Evolutionary conservation across 371 early-diverging fungal species (phyloP).

Genomic region (Apophysomyces trapeziformis): DNA sequence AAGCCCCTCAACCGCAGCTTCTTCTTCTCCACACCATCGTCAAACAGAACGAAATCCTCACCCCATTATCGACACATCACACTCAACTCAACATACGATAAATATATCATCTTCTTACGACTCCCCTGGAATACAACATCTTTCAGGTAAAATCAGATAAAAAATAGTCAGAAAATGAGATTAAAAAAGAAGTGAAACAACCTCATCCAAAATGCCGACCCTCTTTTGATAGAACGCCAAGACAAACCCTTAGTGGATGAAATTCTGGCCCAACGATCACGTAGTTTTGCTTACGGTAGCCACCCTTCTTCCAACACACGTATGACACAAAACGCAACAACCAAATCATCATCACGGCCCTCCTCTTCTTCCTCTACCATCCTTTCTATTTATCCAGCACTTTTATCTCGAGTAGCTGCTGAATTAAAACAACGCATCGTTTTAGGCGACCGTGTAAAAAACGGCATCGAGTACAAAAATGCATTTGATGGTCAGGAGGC

Average conservation of each 20-base stretch:
- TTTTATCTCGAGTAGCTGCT: slow-evolving; percentile 80
- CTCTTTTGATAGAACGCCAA: slow-evolving; percentile 5
- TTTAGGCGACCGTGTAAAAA: slow-evolving; percentile 65
- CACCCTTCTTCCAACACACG: not conserved
- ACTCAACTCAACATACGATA: not conserved
- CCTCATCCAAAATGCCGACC: not conserved
- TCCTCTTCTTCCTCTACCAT: not conserved
- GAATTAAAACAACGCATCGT: slow-evolving; percentile 64
- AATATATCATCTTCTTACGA: slow-evolving; percentile 4
- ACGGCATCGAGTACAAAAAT: slow-evolving; percentile 80
- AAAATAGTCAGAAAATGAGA: not conserved
- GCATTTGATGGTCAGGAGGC: slow-evolving; percentile 85
- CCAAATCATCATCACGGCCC: not conserved
- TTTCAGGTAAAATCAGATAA: slow-evolving; percentile 4
- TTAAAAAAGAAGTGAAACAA: not conserved
- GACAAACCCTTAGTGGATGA: slow-evolving; percentile 8
- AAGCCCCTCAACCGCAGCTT: not conserved
- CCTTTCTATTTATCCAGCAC: slow-evolving; percentile 56
- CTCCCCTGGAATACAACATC: slow-evolving; percentile 14
- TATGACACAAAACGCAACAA: not conserved
- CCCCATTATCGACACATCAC: not conserved
- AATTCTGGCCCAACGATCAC: slow-evolving; percentile 32
- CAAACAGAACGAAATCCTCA: not conserved
- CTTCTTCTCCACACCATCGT: not conserved
- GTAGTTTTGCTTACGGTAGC: slow-evolving; percentile 37